A percentile compares a stretch with the other conserved stretches of the same genome.
Evolutionary conservation across 2,329 filamentous ascomycete genomes (phyloP).

Genomic region (Aspergillus cejpii): DNA sequence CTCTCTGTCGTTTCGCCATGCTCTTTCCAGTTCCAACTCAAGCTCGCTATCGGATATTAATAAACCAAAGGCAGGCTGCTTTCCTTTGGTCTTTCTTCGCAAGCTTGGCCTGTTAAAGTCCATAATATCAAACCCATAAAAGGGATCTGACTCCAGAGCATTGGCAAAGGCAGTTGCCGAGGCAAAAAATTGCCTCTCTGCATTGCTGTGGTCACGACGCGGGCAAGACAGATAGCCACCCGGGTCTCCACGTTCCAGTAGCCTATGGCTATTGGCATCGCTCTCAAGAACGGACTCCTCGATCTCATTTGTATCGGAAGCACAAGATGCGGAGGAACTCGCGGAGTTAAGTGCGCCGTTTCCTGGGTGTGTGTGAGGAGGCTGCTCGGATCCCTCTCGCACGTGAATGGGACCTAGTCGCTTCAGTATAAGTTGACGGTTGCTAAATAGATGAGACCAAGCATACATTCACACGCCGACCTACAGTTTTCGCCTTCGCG

Average conservation of each 20-base stretch:
- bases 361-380: background rate
- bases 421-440: background rate
- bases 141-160: constrained; percentile 52
- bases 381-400: background rate
- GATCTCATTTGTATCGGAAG: background rate
- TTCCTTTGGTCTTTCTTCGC: constrained; percentile 58
- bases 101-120: constrained; percentile 68
- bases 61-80: constrained; percentile 49
- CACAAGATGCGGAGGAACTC: background rate
- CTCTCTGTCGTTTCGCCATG: constrained; percentile 61
- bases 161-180: constrained; percentile 53
- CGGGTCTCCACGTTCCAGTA: background rate
- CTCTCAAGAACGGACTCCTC: background rate
- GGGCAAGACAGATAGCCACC: background rate
- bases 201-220: background rate
- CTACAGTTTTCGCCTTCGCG: too few species aligned
- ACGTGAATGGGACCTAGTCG: background rate
- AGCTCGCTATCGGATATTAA: constrained; percentile 62
- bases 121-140: constrained; percentile 75
- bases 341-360: background rate
- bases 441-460: too few species aligned
- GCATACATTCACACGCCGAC: too few species aligned
- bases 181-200: constrained; percentile 38
- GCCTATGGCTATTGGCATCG: background rate
- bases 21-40: constrained; percentile 51